phyloP scores from a whole-genome alignment of 2,329 filamentous ascomycete species.

The Colletotrichum siamense region DNA sequence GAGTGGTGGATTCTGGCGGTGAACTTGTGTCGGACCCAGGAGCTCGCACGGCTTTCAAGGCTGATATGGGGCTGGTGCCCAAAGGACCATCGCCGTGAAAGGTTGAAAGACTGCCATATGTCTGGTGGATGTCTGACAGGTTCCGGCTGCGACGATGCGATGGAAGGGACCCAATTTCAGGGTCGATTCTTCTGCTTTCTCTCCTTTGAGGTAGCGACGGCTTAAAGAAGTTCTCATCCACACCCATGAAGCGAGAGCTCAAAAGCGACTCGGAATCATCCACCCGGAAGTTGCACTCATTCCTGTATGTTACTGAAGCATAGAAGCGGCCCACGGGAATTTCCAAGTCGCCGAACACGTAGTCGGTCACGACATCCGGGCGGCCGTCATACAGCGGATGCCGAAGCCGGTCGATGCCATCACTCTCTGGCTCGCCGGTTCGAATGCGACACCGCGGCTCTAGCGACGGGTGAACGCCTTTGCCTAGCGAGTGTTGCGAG shows the following conservation, averaged over 20 bases:
- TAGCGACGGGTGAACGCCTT: slow-evolving; percentile 70
- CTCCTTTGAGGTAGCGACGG: slow-evolving; percentile 72
- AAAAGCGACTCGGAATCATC: slow-evolving; percentile 90
- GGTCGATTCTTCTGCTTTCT: slow-evolving; percentile 38
- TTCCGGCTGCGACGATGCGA: slow-evolving; percentile 57
- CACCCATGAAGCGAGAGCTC: slow-evolving; percentile 91
- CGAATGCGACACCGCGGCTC: slow-evolving; percentile 82
- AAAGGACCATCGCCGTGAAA: slow-evolving; percentile 81
- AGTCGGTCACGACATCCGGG: slow-evolving; percentile 72
- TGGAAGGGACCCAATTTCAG: slow-evolving; percentile 78
- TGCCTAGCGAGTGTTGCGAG: slow-evolving; percentile 73
- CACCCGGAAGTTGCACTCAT: slow-evolving; percentile 87
- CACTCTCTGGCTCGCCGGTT: slow-evolving; percentile 61
- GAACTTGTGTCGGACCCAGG: slow-evolving; percentile 68
- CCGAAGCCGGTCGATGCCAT: slow-evolving; percentile 71
- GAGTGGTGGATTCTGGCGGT: slow-evolving; percentile 56
- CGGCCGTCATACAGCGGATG: slow-evolving; percentile 71
- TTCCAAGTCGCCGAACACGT: slow-evolving; percentile 83
- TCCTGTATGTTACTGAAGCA: slow-evolving; percentile 83
- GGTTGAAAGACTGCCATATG: slow-evolving; percentile 88
- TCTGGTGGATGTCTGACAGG: slow-evolving; percentile 71
- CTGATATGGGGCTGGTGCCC: slow-evolving; percentile 87
- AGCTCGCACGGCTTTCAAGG: slow-evolving; percentile 72
- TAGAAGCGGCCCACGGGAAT: slow-evolving; percentile 86
- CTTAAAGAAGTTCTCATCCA: slow-evolving; percentile 86